Conservation (phyloP, 2,329 filamentous ascomycete species). For the Atkinsonella hypoxylon region DNA sequence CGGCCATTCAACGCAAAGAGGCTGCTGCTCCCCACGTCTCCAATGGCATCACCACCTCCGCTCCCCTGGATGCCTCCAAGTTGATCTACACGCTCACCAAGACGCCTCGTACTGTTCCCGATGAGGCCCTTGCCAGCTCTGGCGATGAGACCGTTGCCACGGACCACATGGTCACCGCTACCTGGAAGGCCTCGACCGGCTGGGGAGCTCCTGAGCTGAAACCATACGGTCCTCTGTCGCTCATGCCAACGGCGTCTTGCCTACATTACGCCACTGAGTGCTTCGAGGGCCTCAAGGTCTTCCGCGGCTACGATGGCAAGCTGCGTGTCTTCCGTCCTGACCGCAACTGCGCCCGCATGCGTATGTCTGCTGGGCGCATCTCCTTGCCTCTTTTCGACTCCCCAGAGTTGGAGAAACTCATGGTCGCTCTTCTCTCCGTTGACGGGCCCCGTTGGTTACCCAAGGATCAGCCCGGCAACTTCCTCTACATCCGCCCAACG, state of each 20-base stretch:
- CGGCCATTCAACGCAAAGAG: constrained; percentile 39
- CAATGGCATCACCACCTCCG: constrained; percentile 34
- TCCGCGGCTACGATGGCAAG: constrained; percentile 64
- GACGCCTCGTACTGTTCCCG: constrained; percentile 39
- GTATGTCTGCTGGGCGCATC: constrained; percentile 50
- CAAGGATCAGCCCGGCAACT: constrained; percentile 51
- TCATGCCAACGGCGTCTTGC: constrained; percentile 70
- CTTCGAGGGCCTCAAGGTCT: constrained; percentile 76
- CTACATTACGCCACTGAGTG: constrained; percentile 87
- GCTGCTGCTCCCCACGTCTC: constrained; percentile 21
- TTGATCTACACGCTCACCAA: constrained; percentile 42
- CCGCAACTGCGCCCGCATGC: constrained; percentile 56
- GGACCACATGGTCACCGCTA: constrained; percentile 77
- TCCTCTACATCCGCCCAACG: constrained; percentile 76
- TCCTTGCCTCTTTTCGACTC: constrained; percentile 64
- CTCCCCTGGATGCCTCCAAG: constrained; percentile 50
- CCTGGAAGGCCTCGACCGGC: constrained; percentile 53
- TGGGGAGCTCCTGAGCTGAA: constrained; percentile 65
- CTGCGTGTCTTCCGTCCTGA: constrained; percentile 69
- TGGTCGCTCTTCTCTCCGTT: constrained; percentile 57
- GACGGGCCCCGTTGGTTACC: constrained; percentile 75
- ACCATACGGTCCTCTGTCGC: constrained; percentile 63
- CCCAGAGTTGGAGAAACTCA: constrained; percentile 59
- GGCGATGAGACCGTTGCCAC: constrained; percentile 49
- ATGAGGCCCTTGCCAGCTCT: constrained; percentile 33